Evolutionary conservation across 495 filamentous ascomycete species (phyloP).

Genomic region (Neurospora cerealis): DNA sequence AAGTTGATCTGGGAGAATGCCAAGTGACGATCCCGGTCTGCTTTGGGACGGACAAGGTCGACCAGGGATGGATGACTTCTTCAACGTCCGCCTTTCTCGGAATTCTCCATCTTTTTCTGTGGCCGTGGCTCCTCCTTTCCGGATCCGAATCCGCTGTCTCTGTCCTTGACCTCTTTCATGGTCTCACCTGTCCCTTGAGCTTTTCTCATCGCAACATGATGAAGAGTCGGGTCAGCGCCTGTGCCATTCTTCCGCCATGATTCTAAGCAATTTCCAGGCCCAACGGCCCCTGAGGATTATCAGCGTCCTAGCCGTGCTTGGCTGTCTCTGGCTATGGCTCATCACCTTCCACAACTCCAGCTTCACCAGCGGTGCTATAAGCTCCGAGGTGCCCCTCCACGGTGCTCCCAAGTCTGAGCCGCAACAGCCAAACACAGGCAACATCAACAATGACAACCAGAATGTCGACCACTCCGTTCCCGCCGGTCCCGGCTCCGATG

Average conservation of each 20-base stretch:
- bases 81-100: background rate
- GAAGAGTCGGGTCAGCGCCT: background rate
- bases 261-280: slow-evolving; percentile 1
- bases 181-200: background rate
- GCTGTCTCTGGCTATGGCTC: slow-evolving; percentile 8
- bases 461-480: background rate
- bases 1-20: background rate
- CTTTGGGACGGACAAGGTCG: background rate
- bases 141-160: background rate
- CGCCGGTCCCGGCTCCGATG: background rate
- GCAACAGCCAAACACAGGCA: background rate
- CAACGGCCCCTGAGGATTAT: slow-evolving; percentile 8
- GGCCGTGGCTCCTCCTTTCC: background rate
- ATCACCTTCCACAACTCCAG: slow-evolving; percentile 2
- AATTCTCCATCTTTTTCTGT: background rate
- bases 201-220: background rate
- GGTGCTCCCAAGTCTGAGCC: background rate
- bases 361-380: slow-evolving; percentile 1
- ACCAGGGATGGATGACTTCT: background rate
- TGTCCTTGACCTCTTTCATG: background rate
- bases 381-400: background rate
- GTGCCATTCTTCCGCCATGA: slow-evolving; percentile 8
- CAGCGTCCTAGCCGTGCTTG: slow-evolving; percentile 5
- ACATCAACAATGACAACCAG: background rate
- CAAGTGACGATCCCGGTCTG: background rate